phyloP scores from a whole-genome alignment of 2,329 filamentous ascomycete genomes.

The Fusarium sublunatum region DNA sequence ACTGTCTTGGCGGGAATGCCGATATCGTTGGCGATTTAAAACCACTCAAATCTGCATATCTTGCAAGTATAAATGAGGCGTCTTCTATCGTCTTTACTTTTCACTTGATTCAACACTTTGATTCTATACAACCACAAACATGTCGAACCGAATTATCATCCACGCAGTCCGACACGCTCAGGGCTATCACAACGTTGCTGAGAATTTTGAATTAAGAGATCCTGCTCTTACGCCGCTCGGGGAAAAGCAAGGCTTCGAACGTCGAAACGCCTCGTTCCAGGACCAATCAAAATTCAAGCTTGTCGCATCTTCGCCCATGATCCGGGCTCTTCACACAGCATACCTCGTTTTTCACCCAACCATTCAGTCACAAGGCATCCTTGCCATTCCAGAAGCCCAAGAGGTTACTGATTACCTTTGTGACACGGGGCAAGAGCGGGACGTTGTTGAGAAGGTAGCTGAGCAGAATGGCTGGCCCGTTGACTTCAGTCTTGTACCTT shows the following conservation, averaged over 20 bases:
- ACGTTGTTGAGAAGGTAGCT: background rate
- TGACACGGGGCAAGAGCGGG: conserved; percentile 20
- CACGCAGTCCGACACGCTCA: conserved; percentile 34
- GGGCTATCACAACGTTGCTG: conserved; percentile 35
- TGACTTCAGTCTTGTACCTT: conserved; percentile 20
- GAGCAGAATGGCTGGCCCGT: conserved; percentile 26
- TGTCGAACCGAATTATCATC: conserved; percentile 26
- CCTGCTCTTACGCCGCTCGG: conserved; percentile 34
- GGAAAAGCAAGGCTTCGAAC: conserved; percentile 28
- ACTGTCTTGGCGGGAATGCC: conserved; percentile 13
- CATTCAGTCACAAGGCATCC: conserved; percentile 16
- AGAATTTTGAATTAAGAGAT: conserved; percentile 32
- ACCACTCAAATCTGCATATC: background rate
- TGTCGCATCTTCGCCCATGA: conserved; percentile 30
- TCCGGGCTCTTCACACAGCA: conserved; percentile 28
- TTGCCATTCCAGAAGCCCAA: conserved; percentile 35
- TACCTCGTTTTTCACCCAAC: conserved; percentile 22
- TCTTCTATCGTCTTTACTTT: background rate
- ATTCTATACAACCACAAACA: background rate
- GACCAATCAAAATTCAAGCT: conserved; percentile 35
- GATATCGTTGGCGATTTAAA: conserved; percentile 7
- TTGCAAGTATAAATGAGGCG: background rate
- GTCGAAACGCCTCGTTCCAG: conserved; percentile 27
- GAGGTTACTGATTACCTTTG: conserved; percentile 35
- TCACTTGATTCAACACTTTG: too few relatives aligned